These are phyloP conservation scores for Phycomyces blakesleeanus DNA, from an alignment of 192 early-diverging fungal species.

Conservation along the genomic window DNA sequence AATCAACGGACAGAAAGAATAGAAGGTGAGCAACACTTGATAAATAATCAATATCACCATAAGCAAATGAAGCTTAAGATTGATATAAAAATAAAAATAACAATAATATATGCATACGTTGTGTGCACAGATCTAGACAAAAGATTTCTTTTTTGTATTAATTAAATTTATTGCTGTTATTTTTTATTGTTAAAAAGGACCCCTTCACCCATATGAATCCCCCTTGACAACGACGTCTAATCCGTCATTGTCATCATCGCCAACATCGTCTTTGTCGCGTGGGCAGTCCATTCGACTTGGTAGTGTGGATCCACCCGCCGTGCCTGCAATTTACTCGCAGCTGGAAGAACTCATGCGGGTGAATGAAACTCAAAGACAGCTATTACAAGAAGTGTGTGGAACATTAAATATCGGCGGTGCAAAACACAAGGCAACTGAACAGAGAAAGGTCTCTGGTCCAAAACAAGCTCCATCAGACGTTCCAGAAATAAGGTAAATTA, in stretches of 20 bases:
- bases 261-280: slow-evolving; percentile 1
- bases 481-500: slow-evolving; percentile 1
- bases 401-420: slow-evolving; percentile 7
- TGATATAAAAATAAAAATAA: no score
- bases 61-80: no score
- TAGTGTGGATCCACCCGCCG: neutral
- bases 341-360: slow-evolving; percentile 21
- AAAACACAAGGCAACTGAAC: neutral
- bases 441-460: neutral
- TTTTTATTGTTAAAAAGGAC: slow-evolving; percentile 1
- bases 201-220: slow-evolving; percentile 10
- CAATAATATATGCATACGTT: no score
- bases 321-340: neutral
- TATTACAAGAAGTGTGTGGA: slow-evolving; percentile 17
- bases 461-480: neutral
- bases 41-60: neutral
- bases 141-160: no score
- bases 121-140: no score
- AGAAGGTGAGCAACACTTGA: neutral
- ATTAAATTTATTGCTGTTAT: neutral
- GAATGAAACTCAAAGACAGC: slow-evolving; percentile 19
- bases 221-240: neutral
- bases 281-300: slow-evolving; percentile 9
- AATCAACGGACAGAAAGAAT: slow-evolving; percentile 1
- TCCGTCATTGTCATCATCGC: slow-evolving; percentile 1